Conservation (phyloP, 169 alveolate species). For the Fabrea salina region DNA sequence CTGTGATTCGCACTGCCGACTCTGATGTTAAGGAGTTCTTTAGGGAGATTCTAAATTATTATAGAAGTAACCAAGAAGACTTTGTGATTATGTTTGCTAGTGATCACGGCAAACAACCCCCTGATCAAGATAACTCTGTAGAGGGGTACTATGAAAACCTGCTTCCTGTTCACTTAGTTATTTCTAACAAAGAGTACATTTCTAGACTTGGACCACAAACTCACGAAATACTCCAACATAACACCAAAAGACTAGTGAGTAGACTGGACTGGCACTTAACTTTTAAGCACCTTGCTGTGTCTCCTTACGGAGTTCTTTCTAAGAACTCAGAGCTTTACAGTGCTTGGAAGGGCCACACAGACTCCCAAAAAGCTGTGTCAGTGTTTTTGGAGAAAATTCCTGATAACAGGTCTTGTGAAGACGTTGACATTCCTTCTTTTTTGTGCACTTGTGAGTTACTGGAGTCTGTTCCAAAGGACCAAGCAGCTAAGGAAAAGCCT, state of each 20-base stretch:
- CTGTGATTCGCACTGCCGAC: slow-evolving; percentile 9
- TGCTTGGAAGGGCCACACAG: not conserved
- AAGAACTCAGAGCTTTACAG: not conserved
- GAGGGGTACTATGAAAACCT: slow-evolving; percentile 10
- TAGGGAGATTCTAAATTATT: not conserved
- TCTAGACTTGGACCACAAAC: not conserved
- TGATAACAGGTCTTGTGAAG: not conserved
- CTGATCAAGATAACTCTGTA: not conserved
- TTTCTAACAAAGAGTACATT: not conserved
- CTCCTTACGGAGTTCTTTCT: not conserved
- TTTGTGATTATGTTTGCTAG: not conserved
- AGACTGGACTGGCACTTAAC: slow-evolving; percentile 6
- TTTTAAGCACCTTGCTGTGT: slow-evolving; percentile 5
- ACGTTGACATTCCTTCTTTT: not conserved
- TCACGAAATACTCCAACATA: not conserved
- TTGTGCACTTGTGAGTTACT: not conserved
- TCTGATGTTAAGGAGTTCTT: not conserved
- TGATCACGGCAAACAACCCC: slow-evolving; percentile 17
- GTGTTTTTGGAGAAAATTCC: slow-evolving; percentile 7
- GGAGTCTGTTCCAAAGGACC: not conserved
- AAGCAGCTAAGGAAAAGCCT: no score
- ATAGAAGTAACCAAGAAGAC: not conserved
- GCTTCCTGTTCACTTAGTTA: not conserved
- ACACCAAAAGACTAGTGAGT: slow-evolving; percentile 10
- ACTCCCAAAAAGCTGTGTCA: not conserved